Percentiles rank a stretch among this genome's conserved stretches.
Evolutionary conservation across 352 stramenopile genomes (phyloP).

Genomic region (Albugo candida): DNA sequence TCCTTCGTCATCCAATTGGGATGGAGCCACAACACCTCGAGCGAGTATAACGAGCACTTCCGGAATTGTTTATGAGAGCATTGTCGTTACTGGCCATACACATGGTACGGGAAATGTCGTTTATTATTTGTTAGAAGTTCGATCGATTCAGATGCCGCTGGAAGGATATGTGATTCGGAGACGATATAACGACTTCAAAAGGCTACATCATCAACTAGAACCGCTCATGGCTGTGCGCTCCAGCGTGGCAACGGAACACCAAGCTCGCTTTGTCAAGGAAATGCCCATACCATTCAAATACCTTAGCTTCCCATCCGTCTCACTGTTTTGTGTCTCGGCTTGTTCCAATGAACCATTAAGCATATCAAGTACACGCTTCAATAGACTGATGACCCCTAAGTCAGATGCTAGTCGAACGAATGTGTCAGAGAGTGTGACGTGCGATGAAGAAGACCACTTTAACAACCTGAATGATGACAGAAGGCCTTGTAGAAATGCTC

Average conservation of each 20-base stretch:
- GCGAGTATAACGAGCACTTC: conserved; percentile 39
- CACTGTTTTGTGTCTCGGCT: not conserved
- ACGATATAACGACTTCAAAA: conserved; percentile 57
- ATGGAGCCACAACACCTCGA: no score
- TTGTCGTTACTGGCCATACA: conserved; percentile 45
- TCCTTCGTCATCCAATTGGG: no score
- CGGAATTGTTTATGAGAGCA: conserved; percentile 45
- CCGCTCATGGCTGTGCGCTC: conserved; percentile 20
- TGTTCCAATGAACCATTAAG: not conserved
- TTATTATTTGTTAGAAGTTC: conserved; percentile 59
- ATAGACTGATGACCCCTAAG: not conserved
- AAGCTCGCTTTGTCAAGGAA: not conserved
- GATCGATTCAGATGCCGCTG: conserved; percentile 43
- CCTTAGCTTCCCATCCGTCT: not conserved
- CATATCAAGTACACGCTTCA: not conserved
- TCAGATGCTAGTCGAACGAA: not conserved
- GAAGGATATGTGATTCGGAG: conserved; percentile 63
- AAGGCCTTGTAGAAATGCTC: no score
- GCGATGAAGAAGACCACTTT: not conserved
- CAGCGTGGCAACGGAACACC: not conserved
- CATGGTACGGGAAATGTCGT: conserved; percentile 39
- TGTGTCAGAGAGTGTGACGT: not conserved
- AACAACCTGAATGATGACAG: not conserved
- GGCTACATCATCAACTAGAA: conserved; percentile 30
- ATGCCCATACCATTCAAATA: not conserved